These are phyloP conservation scores for Trichoderma erinaceum DNA, from an alignment of 495 filamentous ascomycete genomes.

Conservation along the genomic window DNA sequence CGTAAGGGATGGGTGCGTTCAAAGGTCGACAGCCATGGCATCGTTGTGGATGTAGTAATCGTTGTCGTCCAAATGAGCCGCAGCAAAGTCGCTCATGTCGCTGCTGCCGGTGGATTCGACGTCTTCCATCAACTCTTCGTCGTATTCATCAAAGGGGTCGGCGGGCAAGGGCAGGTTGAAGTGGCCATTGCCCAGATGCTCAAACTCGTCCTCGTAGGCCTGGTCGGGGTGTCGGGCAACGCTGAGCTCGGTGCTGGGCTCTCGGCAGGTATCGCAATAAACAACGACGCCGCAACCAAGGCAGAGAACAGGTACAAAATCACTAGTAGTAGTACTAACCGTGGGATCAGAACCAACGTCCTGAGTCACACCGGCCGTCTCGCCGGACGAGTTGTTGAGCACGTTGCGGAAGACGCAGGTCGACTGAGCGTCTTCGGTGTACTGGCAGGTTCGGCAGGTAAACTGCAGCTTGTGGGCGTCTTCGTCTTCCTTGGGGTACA, in stretches of 20 bases:
- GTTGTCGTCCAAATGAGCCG: not conserved
- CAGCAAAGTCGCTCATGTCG: not conserved
- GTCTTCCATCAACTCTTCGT: conserved; percentile 17
- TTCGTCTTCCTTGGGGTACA: conserved; percentile 91
- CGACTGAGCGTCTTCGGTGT: conserved; percentile 74
- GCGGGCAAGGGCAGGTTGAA: not conserved
- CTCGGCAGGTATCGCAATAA: conserved; percentile 34
- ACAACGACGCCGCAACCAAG: conserved; percentile 24
- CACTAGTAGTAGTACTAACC: conserved; percentile 71
- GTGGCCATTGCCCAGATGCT: conserved; percentile 5
- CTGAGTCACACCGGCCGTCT: conserved; percentile 94
- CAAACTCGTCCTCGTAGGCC: not conserved
- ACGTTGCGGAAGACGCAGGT: conserved; percentile 90
- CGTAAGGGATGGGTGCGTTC: not conserved
- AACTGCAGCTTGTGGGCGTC: conserved; percentile 46
- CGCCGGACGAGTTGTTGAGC: conserved; percentile 79
- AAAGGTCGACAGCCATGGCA: not conserved
- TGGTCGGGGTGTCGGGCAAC: not conserved
- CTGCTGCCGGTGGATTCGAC: conserved; percentile 16
- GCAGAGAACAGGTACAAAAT: conserved; percentile 28
- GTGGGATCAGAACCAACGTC: conserved; percentile 96
- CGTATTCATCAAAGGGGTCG: conserved; percentile 18
- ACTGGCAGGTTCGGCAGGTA: conserved; percentile 84
- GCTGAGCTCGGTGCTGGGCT: conserved; percentile 18
- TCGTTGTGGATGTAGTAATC: not conserved